Evolutionary conservation across 129 eudicot species (phyloP).

Genomic region (Escallonia herrerae): DNA sequence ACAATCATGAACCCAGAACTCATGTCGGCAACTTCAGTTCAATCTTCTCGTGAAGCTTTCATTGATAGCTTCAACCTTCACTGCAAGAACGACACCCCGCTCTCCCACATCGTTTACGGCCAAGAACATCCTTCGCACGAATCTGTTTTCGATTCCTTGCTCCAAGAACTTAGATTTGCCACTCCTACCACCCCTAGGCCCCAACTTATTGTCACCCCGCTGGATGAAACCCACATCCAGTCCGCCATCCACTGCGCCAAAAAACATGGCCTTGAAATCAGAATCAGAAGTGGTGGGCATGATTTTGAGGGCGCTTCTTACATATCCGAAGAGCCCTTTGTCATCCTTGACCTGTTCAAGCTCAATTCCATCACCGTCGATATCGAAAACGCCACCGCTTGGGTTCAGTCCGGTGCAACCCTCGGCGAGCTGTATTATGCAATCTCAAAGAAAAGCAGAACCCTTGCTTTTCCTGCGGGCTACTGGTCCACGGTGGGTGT

Average conservation of each 20-base stretch:
- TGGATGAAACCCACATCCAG: slow-evolving; percentile 47
- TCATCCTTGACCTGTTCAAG: slow-evolving; percentile 50
- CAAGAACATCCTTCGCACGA: slow-evolving; percentile 40
- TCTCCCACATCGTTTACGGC: no score
- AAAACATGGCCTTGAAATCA: slow-evolving; percentile 35
- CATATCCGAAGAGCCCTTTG: slow-evolving; percentile 21
- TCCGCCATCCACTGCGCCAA: slow-evolving; percentile 48
- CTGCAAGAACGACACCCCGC: no score
- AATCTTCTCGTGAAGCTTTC: no score
- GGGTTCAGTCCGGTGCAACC: slow-evolving; percentile 66
- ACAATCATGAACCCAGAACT: no score
- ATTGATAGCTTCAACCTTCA: no score
- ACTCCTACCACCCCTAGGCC: slow-evolving; percentile 43
- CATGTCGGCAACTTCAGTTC: no score
- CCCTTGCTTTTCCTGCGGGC: slow-evolving; percentile 58
- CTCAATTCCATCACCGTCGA: slow-evolving; percentile 47
- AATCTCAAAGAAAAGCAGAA: slow-evolving; percentile 57
- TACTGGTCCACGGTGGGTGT: slow-evolving; percentile 67
- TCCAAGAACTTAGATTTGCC: slow-evolving; percentile 58
- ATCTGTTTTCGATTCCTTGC: slow-evolving; percentile 43
- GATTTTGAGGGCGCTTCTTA: slow-evolving; percentile 62
- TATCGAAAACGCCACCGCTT: slow-evolving; percentile 36
- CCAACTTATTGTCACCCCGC: slow-evolving; percentile 45
- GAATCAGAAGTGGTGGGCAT: slow-evolving; percentile 63
- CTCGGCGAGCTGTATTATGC: slow-evolving; percentile 51